Base-by-base conservation (phyloP, 139 green algal species). In the Haematococcus sp. region DNA sequence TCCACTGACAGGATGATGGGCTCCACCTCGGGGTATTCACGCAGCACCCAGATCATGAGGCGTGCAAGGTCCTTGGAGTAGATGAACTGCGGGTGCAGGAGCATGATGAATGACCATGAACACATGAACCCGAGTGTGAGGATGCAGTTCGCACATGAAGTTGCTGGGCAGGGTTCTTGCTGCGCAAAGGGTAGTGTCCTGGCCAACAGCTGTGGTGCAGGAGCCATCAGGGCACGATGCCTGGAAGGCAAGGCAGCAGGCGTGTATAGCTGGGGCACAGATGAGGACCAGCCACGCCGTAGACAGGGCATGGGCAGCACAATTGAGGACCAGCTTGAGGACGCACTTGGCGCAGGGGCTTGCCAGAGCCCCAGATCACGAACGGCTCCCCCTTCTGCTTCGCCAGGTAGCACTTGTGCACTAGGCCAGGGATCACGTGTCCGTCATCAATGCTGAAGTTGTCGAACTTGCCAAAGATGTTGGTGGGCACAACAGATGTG, bases 391-490 rank as follows among this genome's bases (percentile, higher is more conserved):
- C 83, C 16, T 79, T 73, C 68, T 88, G 60, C 71, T 88, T 85
- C 23, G 88, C 88, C 27, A 89, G 49, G 56, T 89, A 86, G 66
- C 82, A 89, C 58, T 84, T 78, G 52, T 89, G 84, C 32, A 94
- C 84, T 11, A 94, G 76, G 32, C 78, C 84, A 16, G 89, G 89
- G 33, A 94, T 83, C 20, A 94, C 89, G 65, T 94, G 89, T 25
- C 77, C 77, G 64, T 88, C 78, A 20, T 81, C 78, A 1, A 87
- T 75, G 76, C 87, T 63, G 73, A 92, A 94, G 74, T 94, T 94
- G 80, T 94, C 89, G 65, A 89, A 70, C 28, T 78, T 81, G 22
- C 89, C 89, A 67, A 90, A 94, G 33, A 94, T 82, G 81, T 94
- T 94, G 65, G 88, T 92, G 11, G 89, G 89, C 34, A 92, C 88